Evolutionary conservation across 768 basidiomycete species (phyloP), one percentile per base, ranked within the genome.

Genomic region (Mycena galericulata): DNA sequence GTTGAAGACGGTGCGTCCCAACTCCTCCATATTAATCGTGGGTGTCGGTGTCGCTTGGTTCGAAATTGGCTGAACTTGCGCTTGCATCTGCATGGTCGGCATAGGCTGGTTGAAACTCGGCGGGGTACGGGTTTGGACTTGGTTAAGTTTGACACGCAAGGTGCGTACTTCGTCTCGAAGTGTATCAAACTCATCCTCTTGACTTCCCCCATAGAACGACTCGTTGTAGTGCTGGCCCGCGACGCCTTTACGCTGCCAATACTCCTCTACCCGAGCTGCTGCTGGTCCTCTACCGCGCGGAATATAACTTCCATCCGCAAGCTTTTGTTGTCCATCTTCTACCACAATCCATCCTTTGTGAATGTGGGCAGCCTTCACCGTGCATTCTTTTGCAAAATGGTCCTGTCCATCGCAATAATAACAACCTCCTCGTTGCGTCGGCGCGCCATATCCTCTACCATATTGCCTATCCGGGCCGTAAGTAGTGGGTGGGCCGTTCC

Each of bases 371-470:
- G 53, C 38, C 54, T 65, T 65, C 1, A 38, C 30, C 12, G 43
- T 24, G 45, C 63, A 65, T 4, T 65, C 63, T 14, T 43, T 41
- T 5, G 63, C n/a, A 32, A 22, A 65, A 38, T 65, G 63, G 27
- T 65, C 63, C 7, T 32, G 30, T 2, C 51, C 63, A 11, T 65
- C 63, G 54, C 64, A 65, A n/a, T 65, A 60, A 24, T 59, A 67
- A 32, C 65, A 67, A 12, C 43, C 51, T 26, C 32, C 41, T 27
- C 65, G 50, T 34, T 59, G 58, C n/a, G 22, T 34, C 18, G 4
- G n/a, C 22, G 27, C 29, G 20, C 18, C 20, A 36, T 36, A 36
- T 9, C 62, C 40, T 18, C 58, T 34, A 29, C 27, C 18, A 11
- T 5, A 54, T 22, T 53, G 59, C 18, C 59, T 41, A 15, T 67